These are phyloP conservation scores for Eucalyptus cloeziana DNA, from an alignment of 345 rosid genomes.

Conservation along the genomic window DNA sequence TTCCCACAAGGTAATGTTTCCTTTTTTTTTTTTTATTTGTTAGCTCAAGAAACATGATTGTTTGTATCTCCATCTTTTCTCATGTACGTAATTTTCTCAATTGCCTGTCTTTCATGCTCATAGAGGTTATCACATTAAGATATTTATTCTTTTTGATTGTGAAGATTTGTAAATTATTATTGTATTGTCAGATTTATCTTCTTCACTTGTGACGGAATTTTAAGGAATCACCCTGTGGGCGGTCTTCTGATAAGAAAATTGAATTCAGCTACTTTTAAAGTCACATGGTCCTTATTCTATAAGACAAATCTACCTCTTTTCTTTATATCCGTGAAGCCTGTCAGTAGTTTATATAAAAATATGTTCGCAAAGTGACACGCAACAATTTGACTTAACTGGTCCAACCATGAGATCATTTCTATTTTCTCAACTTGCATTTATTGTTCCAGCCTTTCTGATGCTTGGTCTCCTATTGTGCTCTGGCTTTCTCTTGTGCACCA, in stretches of 20 bases:
- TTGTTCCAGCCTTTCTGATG: background rate
- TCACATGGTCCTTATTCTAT: background rate
- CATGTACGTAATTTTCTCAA: background rate
- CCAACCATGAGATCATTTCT: background rate
- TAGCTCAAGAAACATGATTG: background rate
- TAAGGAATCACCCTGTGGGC: background rate
- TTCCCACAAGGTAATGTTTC: constrained; percentile 48
- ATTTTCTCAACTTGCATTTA: background rate
- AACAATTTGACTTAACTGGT: background rate
- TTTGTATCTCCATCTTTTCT: background rate
- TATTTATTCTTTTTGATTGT: background rate
- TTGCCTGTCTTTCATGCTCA: background rate
- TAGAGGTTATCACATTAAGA: background rate
- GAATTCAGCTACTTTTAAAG: background rate
- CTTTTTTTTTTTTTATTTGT: background rate
- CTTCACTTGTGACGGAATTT: background rate
- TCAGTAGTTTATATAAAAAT: background rate
- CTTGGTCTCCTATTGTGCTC: background rate
- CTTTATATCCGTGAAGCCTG: background rate
- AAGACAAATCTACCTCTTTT: background rate
- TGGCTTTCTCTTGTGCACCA: background rate
- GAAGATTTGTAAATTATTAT: background rate
- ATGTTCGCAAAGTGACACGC: background rate
- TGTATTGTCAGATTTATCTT: background rate
- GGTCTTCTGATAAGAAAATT: background rate